Percentiles rank a stretch among this genome's conserved stretches.
These are phyloP conservation scores for Phytophthora sp. DNA, from an alignment of 352 stramenopile genomes.

Conservation along the genomic window DNA sequence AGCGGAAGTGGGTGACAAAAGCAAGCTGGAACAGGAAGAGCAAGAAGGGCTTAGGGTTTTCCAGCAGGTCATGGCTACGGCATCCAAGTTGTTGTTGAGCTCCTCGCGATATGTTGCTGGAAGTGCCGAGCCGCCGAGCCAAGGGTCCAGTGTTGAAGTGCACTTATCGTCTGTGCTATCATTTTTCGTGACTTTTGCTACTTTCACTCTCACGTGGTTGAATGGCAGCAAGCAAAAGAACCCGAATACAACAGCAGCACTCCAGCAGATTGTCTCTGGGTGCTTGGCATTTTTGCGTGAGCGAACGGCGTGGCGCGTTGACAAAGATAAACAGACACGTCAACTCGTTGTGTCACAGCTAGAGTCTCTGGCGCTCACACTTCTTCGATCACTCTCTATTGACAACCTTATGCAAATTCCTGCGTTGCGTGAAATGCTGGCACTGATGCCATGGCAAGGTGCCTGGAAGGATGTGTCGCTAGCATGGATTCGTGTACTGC, in stretches of 20 bases:
- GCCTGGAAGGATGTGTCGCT: slow-evolving; percentile 62
- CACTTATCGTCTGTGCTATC: slow-evolving; percentile 37
- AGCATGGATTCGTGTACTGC: slow-evolving; percentile 51
- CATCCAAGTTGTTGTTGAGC: slow-evolving; percentile 28
- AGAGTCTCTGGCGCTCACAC: slow-evolving; percentile 31
- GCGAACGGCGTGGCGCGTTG: slow-evolving; percentile 30
- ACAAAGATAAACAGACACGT: slow-evolving; percentile 32
- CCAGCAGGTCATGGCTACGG: slow-evolving; percentile 24
- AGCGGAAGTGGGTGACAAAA: slow-evolving; percentile 11
- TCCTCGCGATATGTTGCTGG: slow-evolving; percentile 20
- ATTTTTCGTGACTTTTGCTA: slow-evolving; percentile 63
- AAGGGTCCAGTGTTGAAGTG: slow-evolving; percentile 6
- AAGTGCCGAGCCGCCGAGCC: not conserved
- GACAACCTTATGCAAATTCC: slow-evolving; percentile 46
- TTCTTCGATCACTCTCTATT: slow-evolving; percentile 45
- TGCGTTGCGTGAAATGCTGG: slow-evolving; percentile 41
- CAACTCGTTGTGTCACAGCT: slow-evolving; percentile 32
- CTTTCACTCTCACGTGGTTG: slow-evolving; percentile 50
- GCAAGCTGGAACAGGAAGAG: slow-evolving; percentile 19
- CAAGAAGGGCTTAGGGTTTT: slow-evolving; percentile 23
- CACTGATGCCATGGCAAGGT: slow-evolving; percentile 56
- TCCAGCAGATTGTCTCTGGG: slow-evolving; percentile 36
- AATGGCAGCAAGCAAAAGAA: slow-evolving; percentile 3
- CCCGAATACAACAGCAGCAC: slow-evolving; percentile 19
- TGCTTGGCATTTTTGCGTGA: slow-evolving; percentile 36